phyloP scores from a whole-genome alignment of 257 asterid species.

The Gynochthodes officinalis region DNA sequence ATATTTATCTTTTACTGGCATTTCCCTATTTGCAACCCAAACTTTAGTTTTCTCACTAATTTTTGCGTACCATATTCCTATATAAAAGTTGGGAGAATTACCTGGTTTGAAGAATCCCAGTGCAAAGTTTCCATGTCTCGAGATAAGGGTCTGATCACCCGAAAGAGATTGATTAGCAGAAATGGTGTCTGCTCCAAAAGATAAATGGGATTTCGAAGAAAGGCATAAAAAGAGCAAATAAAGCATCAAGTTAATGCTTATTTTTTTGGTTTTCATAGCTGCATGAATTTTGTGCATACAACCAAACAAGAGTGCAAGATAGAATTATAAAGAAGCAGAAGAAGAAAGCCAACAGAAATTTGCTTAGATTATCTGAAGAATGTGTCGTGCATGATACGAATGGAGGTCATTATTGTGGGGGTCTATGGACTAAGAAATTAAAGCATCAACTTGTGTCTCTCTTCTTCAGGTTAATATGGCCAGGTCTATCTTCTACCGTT shows the following conservation, averaged over 20 bases:
- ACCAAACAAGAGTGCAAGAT: no score
- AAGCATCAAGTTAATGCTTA: not conserved
- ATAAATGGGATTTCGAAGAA: conserved; percentile 12
- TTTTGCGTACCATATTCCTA: conserved; percentile 41
- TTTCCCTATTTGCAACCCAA: conserved; percentile 48
- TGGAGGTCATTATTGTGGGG: no score
- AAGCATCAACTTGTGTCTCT: no score
- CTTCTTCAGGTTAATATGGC: no score
- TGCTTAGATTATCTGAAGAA: no score
- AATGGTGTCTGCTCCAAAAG: conserved; percentile 38
- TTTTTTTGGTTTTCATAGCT: conserved; percentile 21
- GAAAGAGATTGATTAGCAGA: conserved; percentile 34
- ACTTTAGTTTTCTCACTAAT: conserved; percentile 24
- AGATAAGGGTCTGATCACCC: conserved; percentile 35
- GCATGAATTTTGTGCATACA: no score
- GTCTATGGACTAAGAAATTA: no score
- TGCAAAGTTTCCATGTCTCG: conserved; percentile 30
- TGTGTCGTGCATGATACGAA: no score
- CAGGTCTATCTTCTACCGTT: no score
- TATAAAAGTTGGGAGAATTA: conserved; percentile 26
- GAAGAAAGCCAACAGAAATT: no score
- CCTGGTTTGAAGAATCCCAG: conserved; percentile 46
- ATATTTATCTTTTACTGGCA: conserved; percentile 27
- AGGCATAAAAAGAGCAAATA: conserved; percentile 17
- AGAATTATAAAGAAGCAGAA: not conserved